Evolutionary conservation across 2,329 filamentous ascomycete species (phyloP).

Genomic region (Colletotrichum sp.): DNA sequence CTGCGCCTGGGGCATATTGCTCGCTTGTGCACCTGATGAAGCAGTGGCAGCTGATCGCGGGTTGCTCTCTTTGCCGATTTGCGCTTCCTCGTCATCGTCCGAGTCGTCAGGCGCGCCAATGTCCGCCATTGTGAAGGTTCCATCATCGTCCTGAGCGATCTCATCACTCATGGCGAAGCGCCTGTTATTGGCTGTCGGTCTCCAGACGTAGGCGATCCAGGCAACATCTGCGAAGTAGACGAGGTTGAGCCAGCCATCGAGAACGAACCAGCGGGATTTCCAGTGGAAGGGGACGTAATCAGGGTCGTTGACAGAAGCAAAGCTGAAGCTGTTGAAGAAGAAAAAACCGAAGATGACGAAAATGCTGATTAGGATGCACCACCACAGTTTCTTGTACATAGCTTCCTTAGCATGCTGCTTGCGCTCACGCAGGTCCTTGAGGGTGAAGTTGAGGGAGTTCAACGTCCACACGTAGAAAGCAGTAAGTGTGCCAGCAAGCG

Average conservation of each 20-base stretch:
- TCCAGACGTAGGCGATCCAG: conserved; percentile 95
- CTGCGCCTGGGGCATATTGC: conserved; percentile 14
- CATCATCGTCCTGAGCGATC: conserved; percentile 97
- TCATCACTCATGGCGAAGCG: conserved; percentile 99
- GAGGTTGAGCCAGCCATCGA: conserved; percentile 96
- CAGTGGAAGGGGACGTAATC: conserved; percentile 96
- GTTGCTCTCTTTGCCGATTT: conserved; percentile 43
- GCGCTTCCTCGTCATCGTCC: conserved; percentile 63
- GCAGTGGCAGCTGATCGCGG: conserved; percentile 20
- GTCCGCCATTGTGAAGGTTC: conserved; percentile 91
- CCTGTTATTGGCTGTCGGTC: conserved; percentile 94
- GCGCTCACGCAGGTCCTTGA: conserved; percentile 93
- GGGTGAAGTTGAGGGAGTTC: conserved; percentile 91
- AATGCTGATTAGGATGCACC: conserved; percentile 92
- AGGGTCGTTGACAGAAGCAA: conserved; percentile 82
- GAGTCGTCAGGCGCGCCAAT: conserved; percentile 77
- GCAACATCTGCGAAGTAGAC: conserved; percentile 94
- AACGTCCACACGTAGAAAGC: conserved; percentile 99
- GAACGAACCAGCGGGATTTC: conserved; percentile 96
- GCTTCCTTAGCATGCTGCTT: conserved; percentile 91
- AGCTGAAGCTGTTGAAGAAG: conserved; percentile 96
- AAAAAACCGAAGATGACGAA: conserved; percentile 98
- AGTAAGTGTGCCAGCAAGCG: conserved; percentile 88
- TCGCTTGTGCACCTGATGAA: conserved; percentile 1
- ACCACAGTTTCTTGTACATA: conserved; percentile 99